Percentiles rank a stretch among this genome's conserved stretches.
Conservation (phyloP, 345 rosid species). For the Brassica nigra region DNA sequence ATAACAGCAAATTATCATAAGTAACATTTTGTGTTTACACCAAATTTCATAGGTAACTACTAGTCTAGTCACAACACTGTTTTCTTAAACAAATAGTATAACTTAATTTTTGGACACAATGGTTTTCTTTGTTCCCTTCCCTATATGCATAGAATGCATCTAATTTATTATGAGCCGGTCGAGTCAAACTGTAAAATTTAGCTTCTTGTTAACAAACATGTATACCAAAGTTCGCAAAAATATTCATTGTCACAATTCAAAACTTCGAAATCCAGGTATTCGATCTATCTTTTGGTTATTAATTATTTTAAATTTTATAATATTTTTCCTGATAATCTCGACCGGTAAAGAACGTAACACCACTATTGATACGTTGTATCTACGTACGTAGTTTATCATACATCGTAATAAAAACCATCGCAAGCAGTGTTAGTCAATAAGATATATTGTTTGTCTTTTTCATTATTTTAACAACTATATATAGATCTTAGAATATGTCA, state of each 20-base stretch:
- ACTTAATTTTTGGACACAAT: not conserved
- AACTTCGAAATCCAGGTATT: not conserved
- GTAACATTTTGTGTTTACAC: not conserved
- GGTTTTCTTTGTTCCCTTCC: not conserved
- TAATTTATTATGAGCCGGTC: not conserved
- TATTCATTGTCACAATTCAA: not conserved
- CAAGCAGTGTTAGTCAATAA: not conserved
- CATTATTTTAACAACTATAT: not conserved
- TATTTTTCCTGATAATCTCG: not conserved
- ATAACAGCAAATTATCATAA: not conserved
- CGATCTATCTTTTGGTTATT: not conserved
- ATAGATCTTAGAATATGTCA: not conserved
- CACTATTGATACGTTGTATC: not conserved
- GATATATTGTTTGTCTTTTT: not conserved
- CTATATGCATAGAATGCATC: not conserved
- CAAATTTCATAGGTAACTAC: not conserved
- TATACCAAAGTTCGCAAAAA: not conserved
- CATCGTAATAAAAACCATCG: not conserved
- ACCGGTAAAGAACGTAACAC: not conserved
- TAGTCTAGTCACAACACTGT: not conserved
- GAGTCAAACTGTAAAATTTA: not conserved
- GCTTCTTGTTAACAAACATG: not conserved
- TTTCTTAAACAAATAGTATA: not conserved
- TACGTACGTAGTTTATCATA: not conserved
- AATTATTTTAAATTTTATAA: not conserved